Evolutionary conservation across 2,329 filamentous ascomycete species (phyloP).

Genomic region (Pseudogymnoascus sp.): DNA sequence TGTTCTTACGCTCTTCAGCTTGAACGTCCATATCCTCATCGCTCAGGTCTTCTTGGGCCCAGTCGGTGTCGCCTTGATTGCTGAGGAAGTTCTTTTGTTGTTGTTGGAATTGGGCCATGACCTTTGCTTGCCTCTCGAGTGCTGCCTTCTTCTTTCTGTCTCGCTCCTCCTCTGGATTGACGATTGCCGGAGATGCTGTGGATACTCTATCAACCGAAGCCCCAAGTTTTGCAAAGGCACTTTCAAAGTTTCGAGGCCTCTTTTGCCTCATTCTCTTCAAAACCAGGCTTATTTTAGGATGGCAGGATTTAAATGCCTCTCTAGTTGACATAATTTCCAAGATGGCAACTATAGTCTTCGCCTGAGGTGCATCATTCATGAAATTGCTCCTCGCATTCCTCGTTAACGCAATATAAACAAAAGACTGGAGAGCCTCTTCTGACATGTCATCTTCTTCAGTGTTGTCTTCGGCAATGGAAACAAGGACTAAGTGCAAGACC

Average conservation of each 20-base stretch:
- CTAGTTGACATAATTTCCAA: conserved; percentile 53
- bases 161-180: conserved; percentile 51
- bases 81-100: conserved; percentile 93
- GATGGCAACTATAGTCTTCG: conserved; percentile 56
- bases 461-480: conserved; percentile 77
- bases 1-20: conserved; percentile 57
- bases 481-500: conserved; percentile 75
- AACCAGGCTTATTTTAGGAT: conserved; percentile 75
- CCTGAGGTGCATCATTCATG: conserved; percentile 44
- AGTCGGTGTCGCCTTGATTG: conserved; percentile 78
- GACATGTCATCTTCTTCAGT: conserved; percentile 44
- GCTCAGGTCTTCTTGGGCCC: conserved; percentile 72
- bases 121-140: conserved; percentile 76
- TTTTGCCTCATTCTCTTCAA: conserved; percentile 79
- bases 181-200: conserved; percentile 66
- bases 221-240: conserved; percentile 53
- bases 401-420: conserved; percentile 61
- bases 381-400: conserved; percentile 54
- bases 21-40: conserved; percentile 54
- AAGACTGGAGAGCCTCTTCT: conserved; percentile 49
- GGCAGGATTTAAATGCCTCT: conserved; percentile 71
- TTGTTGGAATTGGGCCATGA: conserved; percentile 97
- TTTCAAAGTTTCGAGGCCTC: conserved; percentile 62
- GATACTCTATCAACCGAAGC: conserved; percentile 70
- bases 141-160: conserved; percentile 87